phyloP scores from a whole-genome alignment of 129 eudicot species.

The Arctium lappa region DNA sequence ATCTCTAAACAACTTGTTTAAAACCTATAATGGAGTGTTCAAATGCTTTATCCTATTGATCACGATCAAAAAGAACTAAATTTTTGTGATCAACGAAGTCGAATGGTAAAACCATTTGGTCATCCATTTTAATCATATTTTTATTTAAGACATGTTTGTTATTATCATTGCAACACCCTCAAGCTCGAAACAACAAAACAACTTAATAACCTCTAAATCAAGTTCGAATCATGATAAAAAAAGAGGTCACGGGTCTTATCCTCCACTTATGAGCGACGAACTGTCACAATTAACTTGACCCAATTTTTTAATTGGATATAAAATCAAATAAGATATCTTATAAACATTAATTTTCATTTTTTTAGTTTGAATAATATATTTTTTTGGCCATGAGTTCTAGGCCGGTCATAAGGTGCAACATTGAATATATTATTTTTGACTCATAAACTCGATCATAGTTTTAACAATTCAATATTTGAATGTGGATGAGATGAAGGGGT shows the following conservation, averaged over 20 bases:
- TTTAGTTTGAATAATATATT: neutral
- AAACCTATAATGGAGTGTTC: neutral
- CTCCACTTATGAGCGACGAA: neutral
- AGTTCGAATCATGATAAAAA: too few species aligned
- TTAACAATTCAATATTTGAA: neutral
- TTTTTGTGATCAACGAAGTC: neutral
- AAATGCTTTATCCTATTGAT: neutral
- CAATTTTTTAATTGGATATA: too few species aligned
- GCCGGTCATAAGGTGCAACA: neutral
- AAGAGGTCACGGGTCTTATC: too few species aligned
- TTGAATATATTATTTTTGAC: conserved; percentile 3
- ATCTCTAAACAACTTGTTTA: neutral
- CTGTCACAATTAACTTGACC: neutral
- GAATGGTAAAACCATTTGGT: neutral
- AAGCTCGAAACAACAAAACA: neutral
- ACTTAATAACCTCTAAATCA: too few species aligned
- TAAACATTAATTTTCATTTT: too few species aligned
- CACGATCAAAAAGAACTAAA: neutral
- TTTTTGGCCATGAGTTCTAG: neutral
- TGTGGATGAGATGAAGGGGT: neutral
- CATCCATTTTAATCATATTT: neutral
- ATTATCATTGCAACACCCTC: neutral
- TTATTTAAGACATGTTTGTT: too few species aligned
- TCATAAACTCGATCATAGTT: neutral
- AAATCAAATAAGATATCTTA: neutral